Evolutionary conservation across 177 flowering plant genomes (phyloP), one percentile per base, ranked within the genome.

Genomic region (Telopea speciosissima): DNA sequence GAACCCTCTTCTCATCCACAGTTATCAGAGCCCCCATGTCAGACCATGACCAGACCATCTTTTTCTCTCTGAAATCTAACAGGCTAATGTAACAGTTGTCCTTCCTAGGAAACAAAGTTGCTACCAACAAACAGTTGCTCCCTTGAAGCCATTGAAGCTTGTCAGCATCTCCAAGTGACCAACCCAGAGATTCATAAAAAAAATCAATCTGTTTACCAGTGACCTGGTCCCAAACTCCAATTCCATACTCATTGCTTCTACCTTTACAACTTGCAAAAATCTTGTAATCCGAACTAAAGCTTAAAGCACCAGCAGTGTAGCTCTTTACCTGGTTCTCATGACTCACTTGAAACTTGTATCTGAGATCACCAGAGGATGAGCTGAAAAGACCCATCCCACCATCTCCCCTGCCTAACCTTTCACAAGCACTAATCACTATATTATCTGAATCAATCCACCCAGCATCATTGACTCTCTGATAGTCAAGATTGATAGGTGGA

Each of bases 141-240:
- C 86, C 89, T 16, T 83, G 28, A 3, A 93, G 78, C 95, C 95
- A 90, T 72, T 93, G 98, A 23, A 93, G 83, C 74, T 80, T 85
- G 72, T 88, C 95, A 8, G 98, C 96, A 70, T 93, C 97, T 16
- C 97, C 97, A 33, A 91, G 84, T 0, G 98, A 85, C 98, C 95
- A 93, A 19, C 92, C 93, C 1, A 78, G 75, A 8, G 89, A 82
- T 63, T 92, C 96, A 70, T 92, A 88, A 78, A 87, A 88, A 80
- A 93, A 93, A 81, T 93, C 98, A 17, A 84, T 77, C 74, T 90
- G 98, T 66, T 88, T 79, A 0, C 98, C 97, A 0, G 93, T 91
- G 1, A 78, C 62, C 60, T 86, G 92, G 68, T 93, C 98, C 97
- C 97, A 93, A 33, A 89, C 93, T 8, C 97, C 95, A 68, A 91